These are phyloP conservation scores for Aspergillus aculeatus DNA, from an alignment of 2,329 filamentous ascomycete genomes.

Conservation along the genomic window DNA sequence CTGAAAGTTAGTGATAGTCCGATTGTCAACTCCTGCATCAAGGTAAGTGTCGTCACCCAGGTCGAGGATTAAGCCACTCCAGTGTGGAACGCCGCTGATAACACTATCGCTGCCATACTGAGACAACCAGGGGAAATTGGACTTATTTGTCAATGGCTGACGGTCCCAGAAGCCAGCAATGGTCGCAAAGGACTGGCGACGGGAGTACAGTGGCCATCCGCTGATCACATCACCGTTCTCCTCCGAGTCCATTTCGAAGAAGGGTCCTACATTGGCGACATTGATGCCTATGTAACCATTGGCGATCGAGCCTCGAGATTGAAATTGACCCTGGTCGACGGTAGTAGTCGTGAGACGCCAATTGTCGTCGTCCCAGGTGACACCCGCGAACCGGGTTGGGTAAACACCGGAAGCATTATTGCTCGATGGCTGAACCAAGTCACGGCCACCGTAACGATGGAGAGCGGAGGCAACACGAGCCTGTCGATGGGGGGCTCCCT, in stretches of 20 bases:
- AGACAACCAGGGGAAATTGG: slow-evolving; percentile 67
- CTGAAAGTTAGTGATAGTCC: slow-evolving; percentile 60
- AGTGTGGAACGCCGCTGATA: slow-evolving; percentile 70
- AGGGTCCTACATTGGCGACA: slow-evolving; percentile 61
- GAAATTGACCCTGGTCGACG: slow-evolving; percentile 59
- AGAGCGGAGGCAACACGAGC: slow-evolving; percentile 23
- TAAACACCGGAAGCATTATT: slow-evolving; percentile 37
- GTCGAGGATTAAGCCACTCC: slow-evolving; percentile 60
- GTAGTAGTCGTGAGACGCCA: slow-evolving; percentile 56
- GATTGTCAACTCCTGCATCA: slow-evolving; percentile 59
- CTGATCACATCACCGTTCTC: slow-evolving; percentile 56
- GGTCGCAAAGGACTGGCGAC: slow-evolving; percentile 65
- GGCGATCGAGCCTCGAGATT: slow-evolving; percentile 59
- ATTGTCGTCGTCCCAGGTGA: slow-evolving; percentile 59
- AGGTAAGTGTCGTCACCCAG: slow-evolving; percentile 55
- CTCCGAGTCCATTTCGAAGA: slow-evolving; percentile 58
- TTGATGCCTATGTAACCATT: slow-evolving; percentile 67
- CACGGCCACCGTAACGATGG: slow-evolving; percentile 18
- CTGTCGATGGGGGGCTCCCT: background rate
- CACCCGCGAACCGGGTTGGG: slow-evolving; percentile 51
- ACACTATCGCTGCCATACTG: slow-evolving; percentile 70
- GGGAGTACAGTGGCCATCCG: slow-evolving; percentile 67
- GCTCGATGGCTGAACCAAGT: background rate
- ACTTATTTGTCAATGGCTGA: slow-evolving; percentile 57
- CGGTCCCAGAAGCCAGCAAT: slow-evolving; percentile 66